Evolutionary conservation across 768 basidiomycete species (phyloP).

Genomic region (Russula dissimulans): DNA sequence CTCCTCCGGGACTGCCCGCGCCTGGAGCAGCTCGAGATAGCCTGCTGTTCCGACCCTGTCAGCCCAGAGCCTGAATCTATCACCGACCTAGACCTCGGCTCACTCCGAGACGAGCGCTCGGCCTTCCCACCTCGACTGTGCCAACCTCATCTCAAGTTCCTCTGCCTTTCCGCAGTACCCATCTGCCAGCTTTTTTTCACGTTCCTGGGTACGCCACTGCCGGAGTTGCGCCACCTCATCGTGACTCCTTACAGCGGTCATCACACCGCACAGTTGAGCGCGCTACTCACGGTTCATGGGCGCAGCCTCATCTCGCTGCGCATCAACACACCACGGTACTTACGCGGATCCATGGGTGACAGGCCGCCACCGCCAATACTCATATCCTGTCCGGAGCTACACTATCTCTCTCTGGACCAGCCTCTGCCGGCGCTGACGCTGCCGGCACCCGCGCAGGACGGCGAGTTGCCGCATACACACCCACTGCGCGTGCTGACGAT

Average conservation of each 20-base stretch:
- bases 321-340: conserved; percentile 47
- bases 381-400: conserved; percentile 42
- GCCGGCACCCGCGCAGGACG: conserved; percentile 13
- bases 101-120: conserved; percentile 8
- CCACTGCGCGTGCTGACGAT: conserved; percentile 60
- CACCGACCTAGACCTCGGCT: background rate
- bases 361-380: conserved; percentile 42
- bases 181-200: conserved; percentile 53
- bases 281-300: conserved; percentile 56
- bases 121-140: conserved; percentile 35
- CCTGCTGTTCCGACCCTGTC: conserved; percentile 12
- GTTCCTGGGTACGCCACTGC: conserved; percentile 52
- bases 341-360: conserved; percentile 51
- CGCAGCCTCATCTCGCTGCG: conserved; percentile 47
- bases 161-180: conserved; percentile 59
- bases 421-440: conserved; percentile 49
- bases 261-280: conserved; percentile 45
- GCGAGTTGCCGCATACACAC: conserved; percentile 18
- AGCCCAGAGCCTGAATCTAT: background rate
- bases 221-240: conserved; percentile 51
- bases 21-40: conserved; percentile 19
- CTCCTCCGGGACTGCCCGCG: conserved; percentile 7
- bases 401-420: conserved; percentile 63
- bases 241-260: conserved; percentile 65
- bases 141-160: conserved; percentile 47